Percentiles rank a stretch among this genome's conserved stretches.
Evolutionary conservation across 1,284 basidiomycete species (phyloP).

Genomic region (Fomitopsis palustris): DNA sequence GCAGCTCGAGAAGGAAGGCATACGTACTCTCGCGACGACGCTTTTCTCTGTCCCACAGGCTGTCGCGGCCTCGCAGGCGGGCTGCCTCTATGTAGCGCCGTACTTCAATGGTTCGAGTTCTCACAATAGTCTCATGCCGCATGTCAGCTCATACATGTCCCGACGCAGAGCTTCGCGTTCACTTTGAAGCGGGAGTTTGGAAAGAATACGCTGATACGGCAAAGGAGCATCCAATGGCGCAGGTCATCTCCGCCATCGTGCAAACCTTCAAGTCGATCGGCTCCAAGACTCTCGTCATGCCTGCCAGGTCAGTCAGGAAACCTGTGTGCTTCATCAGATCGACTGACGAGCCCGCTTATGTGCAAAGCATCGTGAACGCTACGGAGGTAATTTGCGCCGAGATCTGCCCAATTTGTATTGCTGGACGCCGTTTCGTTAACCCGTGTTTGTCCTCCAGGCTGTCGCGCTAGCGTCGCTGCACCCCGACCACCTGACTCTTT

Average conservation of each 20-base stretch:
- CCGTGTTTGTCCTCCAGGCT: conserved; percentile 26
- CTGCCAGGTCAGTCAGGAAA: conserved; percentile 37
- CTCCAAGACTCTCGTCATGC: conserved; percentile 45
- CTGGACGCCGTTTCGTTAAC: not conserved
- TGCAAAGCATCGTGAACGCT: conserved; percentile 38
- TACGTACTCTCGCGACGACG: conserved; percentile 45
- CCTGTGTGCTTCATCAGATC: not conserved
- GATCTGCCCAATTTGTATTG: not conserved
- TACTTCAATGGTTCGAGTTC: conserved; percentile 43
- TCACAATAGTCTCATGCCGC: not conserved
- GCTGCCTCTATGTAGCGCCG: conserved; percentile 44
- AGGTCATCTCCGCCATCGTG: conserved; percentile 37
- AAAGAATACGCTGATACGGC: conserved; percentile 38
- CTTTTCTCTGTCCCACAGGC: conserved; percentile 46
- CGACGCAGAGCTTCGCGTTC: conserved; percentile 41
- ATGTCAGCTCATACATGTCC: not conserved
- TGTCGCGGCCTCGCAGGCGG: conserved; percentile 43
- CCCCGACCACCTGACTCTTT: conserved; percentile 45
- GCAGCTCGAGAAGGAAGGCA: conserved; percentile 35
- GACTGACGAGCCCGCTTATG: not conserved
- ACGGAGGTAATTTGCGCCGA: conserved; percentile 31
- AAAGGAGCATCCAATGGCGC: conserved; percentile 39
- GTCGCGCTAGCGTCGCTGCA: conserved; percentile 38
- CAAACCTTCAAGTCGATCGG: conserved; percentile 33
- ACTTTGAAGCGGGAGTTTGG: conserved; percentile 40